phyloP scores from a whole-genome alignment of 495 filamentous ascomycete species.

The Bryoglossum gracile region DNA sequence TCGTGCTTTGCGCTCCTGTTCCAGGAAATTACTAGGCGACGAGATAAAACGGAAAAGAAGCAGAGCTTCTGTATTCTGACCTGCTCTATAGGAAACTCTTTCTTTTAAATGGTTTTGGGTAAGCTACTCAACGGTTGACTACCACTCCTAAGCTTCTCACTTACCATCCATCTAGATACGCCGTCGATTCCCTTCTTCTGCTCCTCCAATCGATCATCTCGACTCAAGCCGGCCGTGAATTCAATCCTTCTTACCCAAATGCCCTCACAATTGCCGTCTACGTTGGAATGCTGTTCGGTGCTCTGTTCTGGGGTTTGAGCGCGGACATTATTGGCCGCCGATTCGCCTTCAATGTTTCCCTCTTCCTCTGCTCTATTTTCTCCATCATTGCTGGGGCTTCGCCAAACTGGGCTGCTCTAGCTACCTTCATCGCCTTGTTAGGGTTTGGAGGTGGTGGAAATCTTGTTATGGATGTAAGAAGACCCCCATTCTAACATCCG shows the following conservation, averaged over 20 bases:
- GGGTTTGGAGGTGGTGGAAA: conserved; percentile 74
- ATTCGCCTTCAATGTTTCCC: conserved; percentile 66
- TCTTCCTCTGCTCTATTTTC: conserved; percentile 61
- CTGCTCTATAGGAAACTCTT: conserved; percentile 44
- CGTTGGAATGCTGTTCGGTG: conserved; percentile 64
- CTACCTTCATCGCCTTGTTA: conserved; percentile 59
- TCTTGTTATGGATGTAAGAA: conserved; percentile 50
- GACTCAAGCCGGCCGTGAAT: conserved; percentile 48
- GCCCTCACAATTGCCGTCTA: conserved; percentile 58
- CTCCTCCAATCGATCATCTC: conserved; percentile 62
- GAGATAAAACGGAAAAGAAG: too few species aligned
- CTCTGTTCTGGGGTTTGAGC: conserved; percentile 74
- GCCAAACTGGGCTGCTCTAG: conserved; percentile 59
- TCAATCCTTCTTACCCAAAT: conserved; percentile 44
- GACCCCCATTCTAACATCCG: not conserved
- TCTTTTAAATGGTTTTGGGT: conserved; percentile 56
- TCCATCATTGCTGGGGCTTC: conserved; percentile 62
- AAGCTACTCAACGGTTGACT: conserved; percentile 16
- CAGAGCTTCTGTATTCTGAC: too few species aligned
- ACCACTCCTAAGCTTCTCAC: not conserved
- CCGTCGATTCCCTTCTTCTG: conserved; percentile 61
- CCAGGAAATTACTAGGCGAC: too few species aligned
- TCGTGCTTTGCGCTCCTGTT: not conserved
- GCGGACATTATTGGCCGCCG: conserved; percentile 65
- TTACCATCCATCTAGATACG: conserved; percentile 38